Percentiles rank a stretch among this genome's conserved stretches.
Evolutionary conservation across 305 asterid genomes (phyloP).

Genomic region (Rubia peregrina): DNA sequence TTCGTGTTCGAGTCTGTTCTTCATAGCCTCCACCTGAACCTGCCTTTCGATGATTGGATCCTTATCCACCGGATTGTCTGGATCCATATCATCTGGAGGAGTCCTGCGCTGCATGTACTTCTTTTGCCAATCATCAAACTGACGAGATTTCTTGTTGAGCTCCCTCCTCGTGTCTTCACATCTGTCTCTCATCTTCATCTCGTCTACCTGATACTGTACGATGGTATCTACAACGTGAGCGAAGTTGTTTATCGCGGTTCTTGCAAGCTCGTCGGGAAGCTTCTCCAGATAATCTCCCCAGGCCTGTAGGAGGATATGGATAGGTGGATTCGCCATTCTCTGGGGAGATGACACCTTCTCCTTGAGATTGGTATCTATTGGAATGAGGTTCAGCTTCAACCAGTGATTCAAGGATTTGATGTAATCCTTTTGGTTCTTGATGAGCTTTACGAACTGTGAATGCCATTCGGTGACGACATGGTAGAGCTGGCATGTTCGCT

Average conservation of each 20-base stretch:
- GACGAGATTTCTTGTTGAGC: constrained; percentile 48
- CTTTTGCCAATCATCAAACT: constrained; percentile 65
- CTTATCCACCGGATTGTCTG: constrained; percentile 40
- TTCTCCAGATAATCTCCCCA: constrained; percentile 73
- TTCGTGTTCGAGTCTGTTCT: constrained; percentile 58
- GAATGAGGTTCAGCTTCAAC: constrained; percentile 76
- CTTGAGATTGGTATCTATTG: constrained; percentile 78
- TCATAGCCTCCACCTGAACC: constrained; percentile 44
- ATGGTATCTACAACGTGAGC: constrained; percentile 60
- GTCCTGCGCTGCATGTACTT: constrained; percentile 64
- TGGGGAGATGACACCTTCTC: constrained; percentile 87
- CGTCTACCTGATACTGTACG: constrained; percentile 73
- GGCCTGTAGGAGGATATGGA: constrained; percentile 47
- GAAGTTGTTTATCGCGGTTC: constrained; percentile 59
- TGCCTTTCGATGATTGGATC: constrained; percentile 47
- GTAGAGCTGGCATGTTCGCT: constrained; percentile 66
- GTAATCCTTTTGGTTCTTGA: constrained; percentile 64
- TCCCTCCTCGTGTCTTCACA: constrained; percentile 70
- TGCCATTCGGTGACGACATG: constrained; percentile 85
- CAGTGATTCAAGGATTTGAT: constrained; percentile 60
- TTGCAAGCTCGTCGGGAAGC: constrained; percentile 79
- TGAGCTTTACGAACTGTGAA: constrained; percentile 59
- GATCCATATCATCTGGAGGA: constrained; percentile 63
- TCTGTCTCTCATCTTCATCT: constrained; percentile 59
- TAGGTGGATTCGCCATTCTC: constrained; percentile 62